Evolutionary conservation across 1,284 basidiomycete species (phyloP), one percentile per base, ranked within the genome.

Genomic region (Trametes sp.): DNA sequence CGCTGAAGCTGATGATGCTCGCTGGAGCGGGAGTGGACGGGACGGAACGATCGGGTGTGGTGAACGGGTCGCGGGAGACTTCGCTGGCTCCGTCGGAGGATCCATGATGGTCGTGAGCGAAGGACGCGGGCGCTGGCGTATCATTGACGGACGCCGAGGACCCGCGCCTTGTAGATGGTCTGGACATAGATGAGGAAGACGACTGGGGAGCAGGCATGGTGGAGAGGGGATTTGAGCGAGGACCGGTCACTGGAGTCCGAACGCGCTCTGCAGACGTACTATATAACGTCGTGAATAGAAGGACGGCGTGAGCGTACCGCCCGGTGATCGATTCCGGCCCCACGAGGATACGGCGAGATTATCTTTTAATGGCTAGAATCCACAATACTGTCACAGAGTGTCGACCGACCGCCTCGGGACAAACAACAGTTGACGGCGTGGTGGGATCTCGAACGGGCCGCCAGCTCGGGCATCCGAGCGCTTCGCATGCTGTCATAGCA

Each of bases 1-100:
- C 62, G 44, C 78, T 78, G 68, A 82, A 80, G 71, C 74, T 83
- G 65, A 77, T 72, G 28, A 83, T 75, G 66, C 82, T 85, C 1
- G 77, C 75, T 1, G 84, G 81, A 5, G 87, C 78, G 52, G 79
- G 71, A 0, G 78, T 77, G 4, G 75, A 70, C 4, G 80, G 77
- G n/a, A 72, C 69, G 16, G 77, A 78, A 46, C 49, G 63, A 19
- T 62, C 63, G 42, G 74, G 73, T 23, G 72, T 70, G 35, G 59
- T 54, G 70, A 77, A 77, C 4, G 76, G 75, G 54, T 77, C 71
- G 49, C 64, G 70, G 41, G 62, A 53, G 5, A 46, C 52, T 33
- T 69, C 66, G 31, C 68, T 70, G 36, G 59, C 51, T 2, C 56
- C 54, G 14, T 69, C 68, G 14, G 65, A 36, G 16, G 61, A 41